Evolutionary conservation across 805 yeast genomes (phyloP).

Genomic region (Kluyveromyces siamensis): DNA sequence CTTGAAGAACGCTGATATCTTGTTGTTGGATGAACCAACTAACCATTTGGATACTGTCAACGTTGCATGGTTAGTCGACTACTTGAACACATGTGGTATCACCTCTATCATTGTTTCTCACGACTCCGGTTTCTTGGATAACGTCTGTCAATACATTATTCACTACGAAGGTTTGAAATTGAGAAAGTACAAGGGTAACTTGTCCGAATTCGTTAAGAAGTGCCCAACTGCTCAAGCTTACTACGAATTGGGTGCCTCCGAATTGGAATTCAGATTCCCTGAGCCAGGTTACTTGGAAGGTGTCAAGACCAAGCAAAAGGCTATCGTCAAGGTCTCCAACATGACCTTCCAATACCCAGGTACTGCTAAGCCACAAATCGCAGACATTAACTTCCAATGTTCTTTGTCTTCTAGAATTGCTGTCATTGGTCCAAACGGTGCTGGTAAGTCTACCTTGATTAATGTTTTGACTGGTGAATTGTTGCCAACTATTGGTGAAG

Average conservation of each 20-base stretch:
- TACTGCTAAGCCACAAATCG: slow-evolving; percentile 90
- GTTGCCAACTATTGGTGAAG: slow-evolving; percentile 97
- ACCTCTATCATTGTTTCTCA: slow-evolving; percentile 98
- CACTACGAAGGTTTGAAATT: slow-evolving; percentile 99
- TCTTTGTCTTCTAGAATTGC: slow-evolving; percentile 99
- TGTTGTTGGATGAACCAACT: slow-evolving; percentile 98
- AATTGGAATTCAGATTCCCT: slow-evolving; percentile 94
- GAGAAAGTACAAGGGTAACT: slow-evolving; percentile 99
- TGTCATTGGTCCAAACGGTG: slow-evolving; percentile 99
- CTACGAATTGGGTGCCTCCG: slow-evolving; percentile 98
- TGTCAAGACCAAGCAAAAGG: slow-evolving; percentile 99
- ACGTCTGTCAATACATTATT: slow-evolving; percentile 94
- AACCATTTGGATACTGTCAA: slow-evolving; percentile 99
- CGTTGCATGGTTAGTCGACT: slow-evolving; percentile 99
- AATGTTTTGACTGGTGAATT: slow-evolving; percentile 99
- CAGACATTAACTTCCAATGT: slow-evolving; percentile 94
- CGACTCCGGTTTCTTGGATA: slow-evolving; percentile 99
- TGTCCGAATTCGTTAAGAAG: slow-evolving; percentile 96
- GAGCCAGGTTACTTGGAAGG: slow-evolving; percentile 99
- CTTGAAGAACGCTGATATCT: slow-evolving; percentile 94
- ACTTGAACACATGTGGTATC: slow-evolving; percentile 97
- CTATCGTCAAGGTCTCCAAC: slow-evolving; percentile 94
- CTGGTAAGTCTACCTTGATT: slow-evolving; percentile 98
- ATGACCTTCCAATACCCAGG: slow-evolving; percentile 99
- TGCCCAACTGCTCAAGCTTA: slow-evolving; percentile 98